Evolutionary conservation across 805 yeast species (phyloP).

Genomic region (Pichia californica): DNA sequence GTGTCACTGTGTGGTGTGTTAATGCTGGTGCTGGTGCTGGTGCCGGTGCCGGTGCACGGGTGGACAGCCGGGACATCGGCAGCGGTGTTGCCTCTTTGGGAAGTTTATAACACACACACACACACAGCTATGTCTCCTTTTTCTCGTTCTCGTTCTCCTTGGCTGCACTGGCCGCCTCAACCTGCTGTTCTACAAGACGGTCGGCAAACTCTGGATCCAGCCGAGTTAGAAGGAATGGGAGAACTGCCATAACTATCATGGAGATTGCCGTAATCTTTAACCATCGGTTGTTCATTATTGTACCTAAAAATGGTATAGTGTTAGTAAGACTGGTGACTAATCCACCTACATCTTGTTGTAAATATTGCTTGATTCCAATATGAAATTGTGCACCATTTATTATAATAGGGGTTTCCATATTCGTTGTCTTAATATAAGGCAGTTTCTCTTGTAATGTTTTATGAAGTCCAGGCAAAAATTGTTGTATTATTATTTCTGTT

Average conservation of each 20-base stretch:
- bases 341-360: too few relatives aligned
- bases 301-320: conserved; percentile 1
- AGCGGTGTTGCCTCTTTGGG: not conserved
- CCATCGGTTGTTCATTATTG: not conserved
- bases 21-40: too few relatives aligned
- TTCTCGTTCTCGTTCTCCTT: not conserved
- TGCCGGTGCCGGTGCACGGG: not conserved
- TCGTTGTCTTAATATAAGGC: too few relatives aligned
- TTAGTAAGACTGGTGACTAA: too few relatives aligned
- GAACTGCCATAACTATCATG: not conserved
- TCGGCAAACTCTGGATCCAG: conserved; percentile 26
- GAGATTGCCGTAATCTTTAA: not conserved
- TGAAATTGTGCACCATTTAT: not conserved
- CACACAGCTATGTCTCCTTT: too few relatives aligned
- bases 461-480: not conserved
- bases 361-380: not conserved
- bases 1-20: too few relatives aligned
- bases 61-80: not conserved
- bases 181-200: conserved; percentile 18
- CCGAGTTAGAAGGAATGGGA: conserved; percentile 21
- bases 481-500: not conserved
- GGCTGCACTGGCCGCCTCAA: not conserved
- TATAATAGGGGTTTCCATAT: too few relatives aligned
- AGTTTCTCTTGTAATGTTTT: not conserved
- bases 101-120: too few relatives aligned